phyloP scores from a whole-genome alignment of 139 green algal species.

The Volvox africanus region DNA sequence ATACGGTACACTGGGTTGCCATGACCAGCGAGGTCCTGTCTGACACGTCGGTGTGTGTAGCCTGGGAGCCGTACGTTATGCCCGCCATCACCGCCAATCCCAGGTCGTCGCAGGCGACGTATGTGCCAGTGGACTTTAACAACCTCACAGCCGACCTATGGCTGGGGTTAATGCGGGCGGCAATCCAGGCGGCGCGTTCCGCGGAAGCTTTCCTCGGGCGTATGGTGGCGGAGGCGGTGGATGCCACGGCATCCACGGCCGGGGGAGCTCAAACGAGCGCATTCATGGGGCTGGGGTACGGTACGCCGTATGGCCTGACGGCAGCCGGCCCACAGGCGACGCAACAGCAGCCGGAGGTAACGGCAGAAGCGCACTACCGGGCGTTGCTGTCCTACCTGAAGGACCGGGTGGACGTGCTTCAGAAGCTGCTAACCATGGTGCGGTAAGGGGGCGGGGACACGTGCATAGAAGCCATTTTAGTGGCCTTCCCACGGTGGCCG shows the following conservation, averaged over 20 bases:
- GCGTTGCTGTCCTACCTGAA: slow-evolving; percentile 33
- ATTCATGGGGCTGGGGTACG: slow-evolving; percentile 18
- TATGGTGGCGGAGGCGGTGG: slow-evolving; percentile 31
- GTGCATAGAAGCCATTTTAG: too few species aligned
- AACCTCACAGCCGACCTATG: slow-evolving; percentile 75
- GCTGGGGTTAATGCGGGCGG: slow-evolving; percentile 78
- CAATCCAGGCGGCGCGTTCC: slow-evolving; percentile 49
- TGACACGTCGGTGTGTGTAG: slow-evolving; percentile 66
- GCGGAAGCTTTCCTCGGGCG: slow-evolving; percentile 36
- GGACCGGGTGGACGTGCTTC: not conserved
- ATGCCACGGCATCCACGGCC: slow-evolving; percentile 1
- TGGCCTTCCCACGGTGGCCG: too few species aligned
- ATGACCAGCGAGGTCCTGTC: slow-evolving; percentile 68
- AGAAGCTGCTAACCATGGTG: slow-evolving; percentile 35
- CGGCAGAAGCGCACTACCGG: slow-evolving; percentile 31
- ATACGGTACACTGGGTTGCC: slow-evolving; percentile 64
- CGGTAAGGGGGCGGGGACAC: not conserved
- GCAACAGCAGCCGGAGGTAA: not conserved
- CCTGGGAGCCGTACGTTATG: slow-evolving; percentile 74
- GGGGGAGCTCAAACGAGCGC: not conserved
- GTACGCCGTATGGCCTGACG: slow-evolving; percentile 40
- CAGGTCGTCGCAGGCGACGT: slow-evolving; percentile 2
- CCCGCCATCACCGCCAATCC: slow-evolving; percentile 61
- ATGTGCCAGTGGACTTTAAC: slow-evolving; percentile 71
- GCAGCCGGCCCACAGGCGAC: not conserved